Evolutionary conservation across 2,329 filamentous ascomycete species (phyloP).

Genomic region (Xylaria sp.): DNA sequence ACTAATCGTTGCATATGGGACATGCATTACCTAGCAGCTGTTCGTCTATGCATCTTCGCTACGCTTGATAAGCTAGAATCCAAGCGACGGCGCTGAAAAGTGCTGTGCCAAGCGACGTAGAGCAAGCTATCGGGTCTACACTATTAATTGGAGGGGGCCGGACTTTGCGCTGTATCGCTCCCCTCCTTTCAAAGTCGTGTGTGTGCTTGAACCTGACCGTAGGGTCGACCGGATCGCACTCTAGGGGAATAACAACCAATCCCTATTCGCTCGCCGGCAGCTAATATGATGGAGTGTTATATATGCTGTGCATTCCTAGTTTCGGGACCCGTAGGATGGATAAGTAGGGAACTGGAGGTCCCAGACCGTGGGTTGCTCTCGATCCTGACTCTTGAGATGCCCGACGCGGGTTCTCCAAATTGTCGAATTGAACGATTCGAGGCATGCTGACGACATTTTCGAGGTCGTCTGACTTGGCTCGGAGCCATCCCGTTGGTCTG

Average conservation of each 20-base stretch:
- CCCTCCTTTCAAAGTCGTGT: background rate
- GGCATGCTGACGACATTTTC: conserved; percentile 10
- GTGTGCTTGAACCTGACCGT: background rate
- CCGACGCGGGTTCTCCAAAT: conserved; percentile 8
- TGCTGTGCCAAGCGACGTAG: conserved; percentile 6
- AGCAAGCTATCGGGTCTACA: conserved; percentile 8
- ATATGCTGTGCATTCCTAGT: conserved; percentile 12
- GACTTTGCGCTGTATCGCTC: conserved; percentile 4
- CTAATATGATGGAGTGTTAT: background rate
- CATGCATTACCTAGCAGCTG: background rate
- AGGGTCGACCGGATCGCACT: conserved; percentile 4
- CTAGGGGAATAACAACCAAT: conserved; percentile 8
- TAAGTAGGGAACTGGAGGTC: conserved; percentile 5
- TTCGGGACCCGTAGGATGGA: conserved; percentile 2
- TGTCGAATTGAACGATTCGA: conserved; percentile 10
- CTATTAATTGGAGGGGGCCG: background rate
- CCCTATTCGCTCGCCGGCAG: conserved; percentile 3
- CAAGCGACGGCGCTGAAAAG: background rate
- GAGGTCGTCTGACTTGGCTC: conserved; percentile 16
- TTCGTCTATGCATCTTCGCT: conserved; percentile 2
- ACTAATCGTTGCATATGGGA: background rate
- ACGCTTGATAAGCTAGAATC: conserved; percentile 1
- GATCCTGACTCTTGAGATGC: conserved; percentile 1
- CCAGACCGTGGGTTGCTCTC: background rate
- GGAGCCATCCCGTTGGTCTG: conserved; percentile 13